These are phyloP conservation scores for Epichloe coenophiala DNA, from an alignment of 2,329 filamentous ascomycete genomes.

Conservation along the genomic window DNA sequence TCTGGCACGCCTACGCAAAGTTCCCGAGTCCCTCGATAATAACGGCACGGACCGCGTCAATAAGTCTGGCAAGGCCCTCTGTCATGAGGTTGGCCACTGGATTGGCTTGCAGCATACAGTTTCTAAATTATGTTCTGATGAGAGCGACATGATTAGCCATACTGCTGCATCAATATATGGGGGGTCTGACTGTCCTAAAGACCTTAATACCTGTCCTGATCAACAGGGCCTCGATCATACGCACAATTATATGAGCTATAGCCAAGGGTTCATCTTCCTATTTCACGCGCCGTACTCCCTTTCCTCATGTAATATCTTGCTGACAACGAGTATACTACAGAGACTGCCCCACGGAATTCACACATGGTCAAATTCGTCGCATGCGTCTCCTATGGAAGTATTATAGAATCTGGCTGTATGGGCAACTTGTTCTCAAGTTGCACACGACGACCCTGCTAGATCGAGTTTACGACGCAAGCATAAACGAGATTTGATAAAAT, in stretches of 20 bases:
- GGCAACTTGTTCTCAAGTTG: too few species aligned
- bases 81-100: conserved; percentile 37
- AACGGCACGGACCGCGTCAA: conserved; percentile 9
- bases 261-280: too few species aligned
- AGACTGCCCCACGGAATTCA: not conserved
- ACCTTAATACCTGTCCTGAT: conserved; percentile 21
- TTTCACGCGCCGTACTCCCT: too few species aligned
- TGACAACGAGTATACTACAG: too few species aligned
- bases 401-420: not conserved
- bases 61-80: conserved; percentile 17
- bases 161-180: conserved; percentile 24
- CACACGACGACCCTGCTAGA: too few species aligned
- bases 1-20: too few species aligned
- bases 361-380: not conserved
- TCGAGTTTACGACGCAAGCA: too few species aligned
- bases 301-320: too few species aligned
- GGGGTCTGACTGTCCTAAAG: conserved; percentile 22
- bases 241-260: too few species aligned
- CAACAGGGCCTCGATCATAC: conserved; percentile 16
- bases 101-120: conserved; percentile 35
- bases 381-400: not conserved
- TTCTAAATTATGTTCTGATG: conserved; percentile 24
- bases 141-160: conserved; percentile 26
- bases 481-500: too few species aligned
- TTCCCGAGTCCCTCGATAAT: too few species aligned